Evolutionary conservation across 345 rosid genomes (phyloP).

Genomic region (Citrus mangshanensis): DNA sequence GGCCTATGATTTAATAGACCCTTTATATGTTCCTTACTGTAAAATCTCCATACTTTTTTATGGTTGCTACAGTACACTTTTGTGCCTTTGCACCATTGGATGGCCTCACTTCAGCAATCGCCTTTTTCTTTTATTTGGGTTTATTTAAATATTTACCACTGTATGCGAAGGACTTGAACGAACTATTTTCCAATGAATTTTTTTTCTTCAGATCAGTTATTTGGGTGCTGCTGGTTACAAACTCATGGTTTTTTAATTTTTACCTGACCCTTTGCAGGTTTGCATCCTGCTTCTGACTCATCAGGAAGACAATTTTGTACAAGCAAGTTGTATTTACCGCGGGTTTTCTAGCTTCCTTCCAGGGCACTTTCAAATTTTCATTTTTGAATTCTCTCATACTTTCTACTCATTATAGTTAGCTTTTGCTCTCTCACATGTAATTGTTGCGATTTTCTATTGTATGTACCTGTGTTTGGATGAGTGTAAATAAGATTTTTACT

Average conservation of each 20-base stretch:
- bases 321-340: background rate
- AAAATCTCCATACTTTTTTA: background rate
- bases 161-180: background rate
- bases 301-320: background rate
- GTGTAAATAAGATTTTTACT: background rate
- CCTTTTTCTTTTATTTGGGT: no score
- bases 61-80: background rate
- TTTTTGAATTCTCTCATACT: background rate
- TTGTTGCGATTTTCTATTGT: background rate
- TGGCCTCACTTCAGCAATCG: background rate
- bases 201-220: background rate
- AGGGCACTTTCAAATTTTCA: background rate
- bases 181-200: background rate
- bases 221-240: background rate
- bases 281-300: background rate
- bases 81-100: background rate
- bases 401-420: background rate
- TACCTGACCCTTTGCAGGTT: background rate
- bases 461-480: background rate
- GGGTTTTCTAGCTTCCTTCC: background rate
- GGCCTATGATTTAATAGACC: background rate
- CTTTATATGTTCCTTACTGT: background rate
- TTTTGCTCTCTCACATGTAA: background rate
- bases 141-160: background rate
- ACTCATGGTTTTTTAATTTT: background rate